These are phyloP conservation scores for Phlyctochytrium arcticum DNA, from an alignment of 192 early-diverging fungal genomes.

Conservation along the genomic window DNA sequence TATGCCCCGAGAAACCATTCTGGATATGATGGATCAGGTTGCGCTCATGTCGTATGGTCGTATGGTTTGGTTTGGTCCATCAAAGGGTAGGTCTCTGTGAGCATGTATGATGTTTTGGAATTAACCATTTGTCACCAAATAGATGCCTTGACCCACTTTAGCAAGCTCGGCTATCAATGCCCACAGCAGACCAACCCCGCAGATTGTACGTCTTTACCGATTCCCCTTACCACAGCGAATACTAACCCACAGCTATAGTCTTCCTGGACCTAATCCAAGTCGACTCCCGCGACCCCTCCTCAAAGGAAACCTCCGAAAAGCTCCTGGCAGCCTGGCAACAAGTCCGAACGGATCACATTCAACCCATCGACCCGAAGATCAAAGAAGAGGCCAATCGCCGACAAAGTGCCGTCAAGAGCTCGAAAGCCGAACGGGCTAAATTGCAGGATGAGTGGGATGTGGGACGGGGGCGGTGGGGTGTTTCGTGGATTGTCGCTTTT, in stretches of 20 bases:
- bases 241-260: constrained; percentile 43
- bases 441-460: background rate
- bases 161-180: constrained; percentile 28
- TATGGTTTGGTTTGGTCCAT: constrained; percentile 72
- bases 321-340: constrained; percentile 4
- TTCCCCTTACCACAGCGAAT: constrained; percentile 33
- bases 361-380: constrained; percentile 4
- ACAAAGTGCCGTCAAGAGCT: constrained; percentile 1
- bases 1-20: constrained; percentile 75
- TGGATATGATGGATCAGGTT: constrained; percentile 79
- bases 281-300: constrained; percentile 26
- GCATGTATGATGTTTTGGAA: background rate
- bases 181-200: constrained; percentile 44
- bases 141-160: constrained; percentile 40
- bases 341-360: background rate
- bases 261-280: constrained; percentile 47
- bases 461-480: background rate
- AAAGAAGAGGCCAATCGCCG: background rate
- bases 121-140: background rate
- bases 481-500: constrained; percentile 3
- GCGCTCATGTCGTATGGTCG: constrained; percentile 74
- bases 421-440: background rate
- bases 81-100: constrained; percentile 14
- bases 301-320: constrained; percentile 37
- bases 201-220: constrained; percentile 40